A percentile compares a stretch with the other conserved stretches of the same genome.
These are phyloP conservation scores for Colletotrichum sp. DNA, from an alignment of 2,329 filamentous ascomycete genomes.

Conservation along the genomic window DNA sequence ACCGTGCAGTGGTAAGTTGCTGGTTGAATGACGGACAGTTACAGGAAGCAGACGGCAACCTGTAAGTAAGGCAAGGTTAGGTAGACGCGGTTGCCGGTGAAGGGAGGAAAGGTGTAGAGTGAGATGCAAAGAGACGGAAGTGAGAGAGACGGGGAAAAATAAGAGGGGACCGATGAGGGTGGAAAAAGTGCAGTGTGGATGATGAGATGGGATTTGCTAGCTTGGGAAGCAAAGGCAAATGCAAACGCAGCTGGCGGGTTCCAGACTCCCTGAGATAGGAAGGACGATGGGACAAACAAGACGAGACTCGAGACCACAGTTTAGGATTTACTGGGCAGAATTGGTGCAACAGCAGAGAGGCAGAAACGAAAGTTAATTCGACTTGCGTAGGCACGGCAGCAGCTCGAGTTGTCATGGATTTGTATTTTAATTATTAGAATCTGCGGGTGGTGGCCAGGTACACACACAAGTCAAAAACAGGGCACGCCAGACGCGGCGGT, in stretches of 20 bases:
- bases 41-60: background rate
- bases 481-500: conserved; percentile 1
- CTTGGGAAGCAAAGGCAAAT: background rate
- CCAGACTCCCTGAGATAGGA: background rate
- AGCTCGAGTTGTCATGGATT: background rate
- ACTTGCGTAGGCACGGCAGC: background rate
- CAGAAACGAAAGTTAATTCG: background rate
- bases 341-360: background rate
- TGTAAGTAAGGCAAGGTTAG: background rate
- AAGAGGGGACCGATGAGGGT: background rate
- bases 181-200: background rate
- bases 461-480: background rate
- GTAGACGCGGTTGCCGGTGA: background rate
- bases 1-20: background rate
- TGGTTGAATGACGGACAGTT: background rate
- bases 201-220: background rate
- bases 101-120: background rate
- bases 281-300: background rate
- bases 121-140: background rate
- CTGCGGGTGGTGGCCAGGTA: background rate
- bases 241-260: background rate
- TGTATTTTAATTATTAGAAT: conserved; percentile 9
- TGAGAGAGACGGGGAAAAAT: background rate
- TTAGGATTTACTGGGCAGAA: background rate
- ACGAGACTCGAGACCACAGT: background rate